These are phyloP conservation scores for Helichrysum umbraculigerum DNA, from an alignment of 129 eudicot species.

Conservation along the genomic window DNA sequence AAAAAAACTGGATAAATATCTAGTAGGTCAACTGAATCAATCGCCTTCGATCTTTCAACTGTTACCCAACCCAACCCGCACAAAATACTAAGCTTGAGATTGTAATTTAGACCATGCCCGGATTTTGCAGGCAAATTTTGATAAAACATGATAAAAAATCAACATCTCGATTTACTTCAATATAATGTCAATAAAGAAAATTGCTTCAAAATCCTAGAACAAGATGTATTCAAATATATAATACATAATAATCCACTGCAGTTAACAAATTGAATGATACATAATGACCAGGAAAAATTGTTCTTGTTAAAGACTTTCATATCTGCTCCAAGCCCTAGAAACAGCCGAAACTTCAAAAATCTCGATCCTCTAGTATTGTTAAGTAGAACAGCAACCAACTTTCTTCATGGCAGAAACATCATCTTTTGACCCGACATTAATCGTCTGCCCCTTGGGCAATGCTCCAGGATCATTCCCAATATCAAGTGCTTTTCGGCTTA, in stretches of 20 bases:
- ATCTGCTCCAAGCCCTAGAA: background rate
- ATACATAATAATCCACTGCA: constrained; percentile 27
- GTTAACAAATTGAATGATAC: constrained; percentile 21
- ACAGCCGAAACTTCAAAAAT: constrained; percentile 14
- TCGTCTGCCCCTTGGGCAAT: constrained; percentile 62
- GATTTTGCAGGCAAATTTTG: background rate
- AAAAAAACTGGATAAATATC: background rate
- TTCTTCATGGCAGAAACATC: constrained; percentile 59
- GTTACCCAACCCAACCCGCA: background rate
- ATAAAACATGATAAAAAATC: background rate
- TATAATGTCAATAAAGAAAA: background rate
- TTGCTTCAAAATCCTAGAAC: background rate
- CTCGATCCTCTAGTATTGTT: constrained; percentile 17
- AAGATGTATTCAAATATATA: constrained; percentile 22
- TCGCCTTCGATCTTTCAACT: background rate
- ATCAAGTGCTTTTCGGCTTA: constrained; percentile 69
- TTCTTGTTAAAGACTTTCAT: constrained; percentile 22
- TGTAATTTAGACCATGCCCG: background rate
- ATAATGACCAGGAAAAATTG: constrained; percentile 20
- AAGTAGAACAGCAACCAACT: constrained; percentile 53
- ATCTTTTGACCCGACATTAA: constrained; percentile 53
- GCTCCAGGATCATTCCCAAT: constrained; percentile 53
- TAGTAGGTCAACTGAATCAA: background rate
- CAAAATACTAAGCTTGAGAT: too few relatives aligned
- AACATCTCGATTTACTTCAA: constrained; percentile 4